Evolutionary conservation across 768 basidiomycete species (phyloP), one percentile per base, ranked within the genome.

Genomic region (Phanerodontia chrysosporium): DNA sequence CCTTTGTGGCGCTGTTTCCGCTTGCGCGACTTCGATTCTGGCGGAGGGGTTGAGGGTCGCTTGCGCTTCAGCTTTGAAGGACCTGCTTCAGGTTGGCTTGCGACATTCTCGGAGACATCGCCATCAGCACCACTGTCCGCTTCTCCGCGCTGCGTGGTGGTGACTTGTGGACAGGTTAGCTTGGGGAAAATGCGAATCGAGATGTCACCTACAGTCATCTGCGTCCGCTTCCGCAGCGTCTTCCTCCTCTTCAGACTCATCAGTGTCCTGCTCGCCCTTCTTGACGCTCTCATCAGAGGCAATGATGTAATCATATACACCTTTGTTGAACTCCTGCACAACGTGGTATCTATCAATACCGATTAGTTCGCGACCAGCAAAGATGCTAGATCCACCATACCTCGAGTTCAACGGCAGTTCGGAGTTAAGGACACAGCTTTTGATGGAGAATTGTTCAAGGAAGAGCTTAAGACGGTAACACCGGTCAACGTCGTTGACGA

Each of bases 241-340:
- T 5, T 75, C 81, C 14, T 73, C 71, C 18, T 70, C 74, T 21
- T 73, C 67, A 55, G 83, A 83, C 12, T 73, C 73, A 10, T 78
- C 79, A n/a, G 71, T 70, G 57, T 86, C 84, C 16, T 75, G 75
- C 57, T 82, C 82, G 1, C 76, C 75, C 3, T 75, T 77, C 3
- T 78, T 76, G 0, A 84, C 83, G 58, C 84, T 85, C 73, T 98
- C 97, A 68, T 98, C 96, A 10, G 95, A 96, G 0, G 97, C 97
- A 56, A 99, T 97, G 62, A 98, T 94, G 71, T 98, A 98, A 70
- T 99, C 95, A 66, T 98, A 98, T 8, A 97, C 92, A 1, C 97
- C 97, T 65, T 92, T 91, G 73, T 99, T 99, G 69, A 99, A 99
- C 72, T 98, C 97, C 66, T 99, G 95, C 1, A 99, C 97, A 1